phyloP scores from a whole-genome alignment of 2,329 filamentous ascomycete species.

The Trichophyton rubrum region DNA sequence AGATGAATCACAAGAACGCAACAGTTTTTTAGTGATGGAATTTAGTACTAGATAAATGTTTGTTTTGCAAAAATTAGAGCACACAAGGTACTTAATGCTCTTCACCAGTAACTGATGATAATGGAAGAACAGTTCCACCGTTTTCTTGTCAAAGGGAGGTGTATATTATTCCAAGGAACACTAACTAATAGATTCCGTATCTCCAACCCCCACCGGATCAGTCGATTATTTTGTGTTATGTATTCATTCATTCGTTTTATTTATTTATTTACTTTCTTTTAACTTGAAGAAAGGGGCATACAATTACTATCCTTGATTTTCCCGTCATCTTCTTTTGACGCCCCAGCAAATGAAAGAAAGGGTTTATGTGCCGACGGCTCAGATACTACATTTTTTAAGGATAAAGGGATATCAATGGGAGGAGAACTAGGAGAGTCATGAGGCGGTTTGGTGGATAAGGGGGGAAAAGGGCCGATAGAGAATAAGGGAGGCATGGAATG shows the following conservation, averaged over 20 bases:
- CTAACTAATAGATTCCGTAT: background rate
- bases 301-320: background rate
- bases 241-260: too few species aligned
- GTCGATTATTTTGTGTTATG: background rate
- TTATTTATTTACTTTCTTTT: background rate
- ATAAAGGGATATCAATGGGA: background rate
- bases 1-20: too few species aligned
- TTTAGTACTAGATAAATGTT: too few species aligned
- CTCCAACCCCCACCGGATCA: background rate
- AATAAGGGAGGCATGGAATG: background rate
- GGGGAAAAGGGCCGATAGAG: background rate
- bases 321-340: background rate
- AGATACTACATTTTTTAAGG: background rate
- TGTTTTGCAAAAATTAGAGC: too few species aligned
- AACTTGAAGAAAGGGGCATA: background rate
- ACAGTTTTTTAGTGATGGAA: too few species aligned
- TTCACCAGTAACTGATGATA: too few species aligned
- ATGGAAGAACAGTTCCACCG: too few species aligned
- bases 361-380: background rate
- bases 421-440: background rate
- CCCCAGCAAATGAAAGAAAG: background rate
- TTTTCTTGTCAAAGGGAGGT: too few species aligned
- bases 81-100: too few species aligned
- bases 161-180: background rate
- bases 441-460: background rate